A percentile compares a stretch with the other conserved stretches of the same genome.
These are phyloP conservation scores for Helotiales sp. DNA, from an alignment of 2,329 filamentous ascomycete genomes.

Conservation along the genomic window DNA sequence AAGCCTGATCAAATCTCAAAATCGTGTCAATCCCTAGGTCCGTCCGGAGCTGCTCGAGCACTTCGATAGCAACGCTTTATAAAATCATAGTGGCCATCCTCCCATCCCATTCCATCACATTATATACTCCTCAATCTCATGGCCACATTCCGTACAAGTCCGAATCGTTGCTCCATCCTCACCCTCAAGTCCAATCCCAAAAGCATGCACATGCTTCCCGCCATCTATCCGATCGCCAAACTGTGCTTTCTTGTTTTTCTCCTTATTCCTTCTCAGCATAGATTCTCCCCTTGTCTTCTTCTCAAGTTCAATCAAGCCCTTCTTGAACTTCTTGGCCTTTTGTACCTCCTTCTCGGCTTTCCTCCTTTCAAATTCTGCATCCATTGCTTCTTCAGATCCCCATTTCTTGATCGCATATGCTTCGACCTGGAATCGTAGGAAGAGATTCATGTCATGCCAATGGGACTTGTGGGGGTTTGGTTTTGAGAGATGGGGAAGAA, in stretches of 20 bases:
- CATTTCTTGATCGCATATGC: slow-evolving; percentile 93
- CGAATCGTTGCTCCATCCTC: slow-evolving; percentile 79
- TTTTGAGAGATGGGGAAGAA: slow-evolving; percentile 84
- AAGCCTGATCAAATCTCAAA: neutral
- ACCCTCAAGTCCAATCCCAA: slow-evolving; percentile 72
- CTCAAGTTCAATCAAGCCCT: slow-evolving; percentile 87
- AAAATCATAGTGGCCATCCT: neutral
- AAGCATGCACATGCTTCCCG: slow-evolving; percentile 87
- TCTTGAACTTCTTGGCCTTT: slow-evolving; percentile 91
- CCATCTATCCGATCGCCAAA: slow-evolving; percentile 80
- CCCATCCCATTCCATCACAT: slow-evolving; percentile 34
- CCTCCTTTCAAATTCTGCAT: slow-evolving; percentile 84
- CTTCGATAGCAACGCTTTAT: slow-evolving; percentile 4
- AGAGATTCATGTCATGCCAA: slow-evolving; percentile 99
- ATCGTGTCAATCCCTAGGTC: neutral
- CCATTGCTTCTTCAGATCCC: slow-evolving; percentile 84
- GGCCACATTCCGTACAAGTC: slow-evolving; percentile 76
- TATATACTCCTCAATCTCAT: slow-evolving; percentile 75
- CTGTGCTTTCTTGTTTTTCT: slow-evolving; percentile 51
- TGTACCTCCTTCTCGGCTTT: slow-evolving; percentile 80
- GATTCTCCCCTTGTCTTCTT: slow-evolving; percentile 91
- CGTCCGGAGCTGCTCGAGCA: slow-evolving; percentile 7
- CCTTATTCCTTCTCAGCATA: slow-evolving; percentile 72
- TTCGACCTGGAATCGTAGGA: slow-evolving; percentile 90
- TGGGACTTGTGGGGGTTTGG: slow-evolving; percentile 96